Conservation (phyloP, 2,329 filamentous ascomycete genomes). For the Botrytis fabae region DNA sequence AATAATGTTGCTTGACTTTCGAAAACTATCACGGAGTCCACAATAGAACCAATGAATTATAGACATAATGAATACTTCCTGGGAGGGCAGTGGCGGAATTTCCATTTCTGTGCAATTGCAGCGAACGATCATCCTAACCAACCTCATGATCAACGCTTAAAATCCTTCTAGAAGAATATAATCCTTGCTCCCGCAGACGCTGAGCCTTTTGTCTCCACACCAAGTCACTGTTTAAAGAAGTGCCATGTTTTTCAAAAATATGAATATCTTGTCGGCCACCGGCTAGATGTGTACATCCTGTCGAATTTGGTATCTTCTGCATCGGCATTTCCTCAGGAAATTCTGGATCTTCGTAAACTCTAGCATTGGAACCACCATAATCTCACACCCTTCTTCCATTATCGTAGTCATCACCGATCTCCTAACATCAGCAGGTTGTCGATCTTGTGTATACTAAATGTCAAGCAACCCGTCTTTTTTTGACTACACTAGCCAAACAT, state of each 20-base stretch:
- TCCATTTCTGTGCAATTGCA: not conserved
- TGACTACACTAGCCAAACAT: not conserved
- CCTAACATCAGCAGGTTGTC: not conserved
- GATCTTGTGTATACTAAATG: not conserved
- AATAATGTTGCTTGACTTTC: not conserved
- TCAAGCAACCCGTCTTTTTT: not conserved
- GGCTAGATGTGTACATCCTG: not conserved
- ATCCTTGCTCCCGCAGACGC: not conserved
- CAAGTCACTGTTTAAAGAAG: not conserved
- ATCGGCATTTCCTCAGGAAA: not conserved
- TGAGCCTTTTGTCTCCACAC: slow-evolving; percentile 3
- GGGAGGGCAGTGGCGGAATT: not conserved
- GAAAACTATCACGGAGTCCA: not conserved
- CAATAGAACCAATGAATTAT: not conserved
- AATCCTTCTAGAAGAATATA: not conserved
- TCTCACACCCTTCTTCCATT: not conserved
- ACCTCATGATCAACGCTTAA: not conserved
- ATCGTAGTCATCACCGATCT: not conserved
- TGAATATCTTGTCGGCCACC: not conserved
- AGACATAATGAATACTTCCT: not conserved
- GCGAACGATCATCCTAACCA: not conserved
- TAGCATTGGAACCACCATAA: not conserved
- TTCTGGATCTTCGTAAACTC: not conserved
- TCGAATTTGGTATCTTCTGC: not conserved
- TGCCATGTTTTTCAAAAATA: not conserved